These are phyloP conservation scores for Ophiostoma australiae DNA, from an alignment of 2,329 filamentous ascomycete genomes.

Conservation along the genomic window DNA sequence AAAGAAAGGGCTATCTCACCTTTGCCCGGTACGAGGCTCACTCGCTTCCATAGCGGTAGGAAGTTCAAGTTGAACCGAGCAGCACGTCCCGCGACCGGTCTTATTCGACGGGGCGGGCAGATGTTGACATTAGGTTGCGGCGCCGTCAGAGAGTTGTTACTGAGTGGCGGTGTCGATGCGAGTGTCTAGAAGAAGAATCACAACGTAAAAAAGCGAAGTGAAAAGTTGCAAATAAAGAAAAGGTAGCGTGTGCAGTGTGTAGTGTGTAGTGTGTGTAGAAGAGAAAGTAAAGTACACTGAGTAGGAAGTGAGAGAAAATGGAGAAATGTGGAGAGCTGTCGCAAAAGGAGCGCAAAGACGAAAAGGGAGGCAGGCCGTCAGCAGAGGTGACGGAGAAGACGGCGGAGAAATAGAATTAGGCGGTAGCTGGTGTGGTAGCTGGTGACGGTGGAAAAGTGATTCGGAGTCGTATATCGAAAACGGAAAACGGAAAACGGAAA, in stretches of 20 bases:
- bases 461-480: not conserved
- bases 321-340: constrained; percentile 17
- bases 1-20: constrained; percentile 31
- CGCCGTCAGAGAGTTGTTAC: not conserved
- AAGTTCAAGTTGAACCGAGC: constrained; percentile 1
- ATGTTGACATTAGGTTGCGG: constrained; percentile 15
- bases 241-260: not conserved
- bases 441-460: not conserved
- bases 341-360: constrained; percentile 9
- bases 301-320: constrained; percentile 5
- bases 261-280: not conserved
- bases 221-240: not conserved
- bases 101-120: constrained; percentile 23
- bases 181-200: not conserved
- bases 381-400: not conserved
- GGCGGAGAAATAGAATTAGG: not conserved
- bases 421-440: no score
- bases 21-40: constrained; percentile 38
- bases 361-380: not conserved
- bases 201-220: not conserved
- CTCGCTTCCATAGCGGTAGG: constrained; percentile 40
- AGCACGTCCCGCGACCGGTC: constrained; percentile 19
- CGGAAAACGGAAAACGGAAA: not conserved
- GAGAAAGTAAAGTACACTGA: not conserved
- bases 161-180: not conserved